phyloP scores from a whole-genome alignment of 345 rosid genomes.

The Bruguiera sexangula region DNA sequence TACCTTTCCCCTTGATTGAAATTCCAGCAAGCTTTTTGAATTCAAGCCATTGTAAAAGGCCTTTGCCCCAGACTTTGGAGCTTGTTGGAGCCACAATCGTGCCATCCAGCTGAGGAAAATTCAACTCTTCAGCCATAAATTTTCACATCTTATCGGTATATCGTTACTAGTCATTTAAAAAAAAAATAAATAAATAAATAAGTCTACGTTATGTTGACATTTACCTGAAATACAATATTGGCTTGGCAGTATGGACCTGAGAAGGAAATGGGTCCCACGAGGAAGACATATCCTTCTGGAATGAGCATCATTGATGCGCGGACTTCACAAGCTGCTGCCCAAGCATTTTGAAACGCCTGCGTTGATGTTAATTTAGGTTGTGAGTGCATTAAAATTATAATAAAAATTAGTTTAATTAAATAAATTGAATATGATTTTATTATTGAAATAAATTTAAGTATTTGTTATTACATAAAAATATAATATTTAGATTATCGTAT shows the following conservation, averaged over 20 bases:
- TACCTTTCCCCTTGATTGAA: conserved; percentile 73
- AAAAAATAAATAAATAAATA: background rate
- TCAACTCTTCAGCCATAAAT: conserved; percentile 7
- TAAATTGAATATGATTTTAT: no score
- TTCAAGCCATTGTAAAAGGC: conserved; percentile 76
- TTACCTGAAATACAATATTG: conserved; percentile 81
- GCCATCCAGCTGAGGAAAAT: conserved; percentile 68
- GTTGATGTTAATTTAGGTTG: background rate
- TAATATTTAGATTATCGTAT: no score
- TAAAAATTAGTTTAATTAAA: no score
- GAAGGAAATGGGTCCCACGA: conserved; percentile 87
- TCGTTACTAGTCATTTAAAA: background rate
- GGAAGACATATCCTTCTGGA: conserved; percentile 54
- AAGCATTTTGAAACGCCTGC: conserved; percentile 87
- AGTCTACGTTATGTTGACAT: background rate
- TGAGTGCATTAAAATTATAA: no score
- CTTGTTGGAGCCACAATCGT: conserved; percentile 74
- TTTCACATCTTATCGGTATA: no score
- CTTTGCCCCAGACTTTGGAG: conserved; percentile 62
- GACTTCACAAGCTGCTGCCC: conserved; percentile 89
- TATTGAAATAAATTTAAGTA: no score
- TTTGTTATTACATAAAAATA: no score
- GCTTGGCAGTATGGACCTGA: conserved; percentile 85
- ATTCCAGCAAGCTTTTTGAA: conserved; percentile 79
- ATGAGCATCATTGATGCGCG: conserved; percentile 60